phyloP scores from a whole-genome alignment of 495 filamentous ascomycete genomes.

The Amniculicola lignicola region DNA sequence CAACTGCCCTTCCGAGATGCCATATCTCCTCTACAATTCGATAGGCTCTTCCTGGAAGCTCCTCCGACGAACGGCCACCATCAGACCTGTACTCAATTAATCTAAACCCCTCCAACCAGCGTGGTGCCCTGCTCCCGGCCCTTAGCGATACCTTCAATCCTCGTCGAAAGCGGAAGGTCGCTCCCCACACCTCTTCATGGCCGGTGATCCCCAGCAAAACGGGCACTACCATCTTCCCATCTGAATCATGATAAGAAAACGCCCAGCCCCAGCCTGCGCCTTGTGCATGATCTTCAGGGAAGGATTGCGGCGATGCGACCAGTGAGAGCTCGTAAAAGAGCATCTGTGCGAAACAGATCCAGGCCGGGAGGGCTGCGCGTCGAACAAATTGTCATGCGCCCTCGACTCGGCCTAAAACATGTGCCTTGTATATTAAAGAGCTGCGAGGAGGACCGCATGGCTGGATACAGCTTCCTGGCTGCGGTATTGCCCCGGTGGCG shows the following conservation, averaged over 20 bases:
- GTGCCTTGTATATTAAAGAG: conserved; percentile 15
- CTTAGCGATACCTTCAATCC: conserved; percentile 1
- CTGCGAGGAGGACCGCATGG: background rate
- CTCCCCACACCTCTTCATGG: background rate
- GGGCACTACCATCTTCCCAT: conserved; percentile 12
- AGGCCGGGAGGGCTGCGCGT: conserved; percentile 4
- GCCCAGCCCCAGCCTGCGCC: conserved; percentile 3
- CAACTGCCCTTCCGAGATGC: too few species aligned
- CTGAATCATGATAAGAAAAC: conserved; percentile 10
- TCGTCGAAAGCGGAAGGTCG: conserved; percentile 28
- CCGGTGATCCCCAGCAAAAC: background rate
- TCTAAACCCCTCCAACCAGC: conserved; percentile 1
- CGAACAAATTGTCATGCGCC: conserved; percentile 24
- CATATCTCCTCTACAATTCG: too few species aligned
- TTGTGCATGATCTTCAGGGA: conserved; percentile 22
- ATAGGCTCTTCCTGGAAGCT: too few species aligned
- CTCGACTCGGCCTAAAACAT: background rate
- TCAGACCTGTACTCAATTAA: too few species aligned
- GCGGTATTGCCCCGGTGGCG: conserved; percentile 5
- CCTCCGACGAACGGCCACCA: too few species aligned
- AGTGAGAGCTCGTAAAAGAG: conserved; percentile 14
- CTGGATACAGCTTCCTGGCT: conserved; percentile 9
- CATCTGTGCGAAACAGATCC: conserved; percentile 18
- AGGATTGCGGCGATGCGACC: conserved; percentile 3
- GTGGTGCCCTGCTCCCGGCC: background rate